Evolutionary conservation across 257 asterid species (phyloP).

Genomic region (Gynochthodes officinalis): DNA sequence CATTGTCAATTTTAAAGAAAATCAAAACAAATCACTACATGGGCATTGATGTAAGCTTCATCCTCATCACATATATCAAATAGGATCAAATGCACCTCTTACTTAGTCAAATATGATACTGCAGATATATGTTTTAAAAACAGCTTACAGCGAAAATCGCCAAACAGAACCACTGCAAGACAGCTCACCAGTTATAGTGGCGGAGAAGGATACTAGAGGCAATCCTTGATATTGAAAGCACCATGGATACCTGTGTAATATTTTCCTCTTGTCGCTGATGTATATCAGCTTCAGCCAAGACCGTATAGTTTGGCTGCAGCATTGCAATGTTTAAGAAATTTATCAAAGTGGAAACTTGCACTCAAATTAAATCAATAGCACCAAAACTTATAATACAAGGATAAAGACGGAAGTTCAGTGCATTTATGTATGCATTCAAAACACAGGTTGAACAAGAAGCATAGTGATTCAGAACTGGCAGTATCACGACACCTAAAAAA

Average conservation of each 20-base stretch:
- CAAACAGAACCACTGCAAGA: conserved; percentile 18
- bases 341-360: conserved; percentile 3
- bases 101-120: background rate
- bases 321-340: conserved; percentile 6
- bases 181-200: conserved; percentile 76
- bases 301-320: conserved; percentile 56
- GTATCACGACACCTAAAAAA: background rate
- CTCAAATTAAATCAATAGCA: background rate
- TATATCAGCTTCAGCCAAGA: conserved; percentile 80
- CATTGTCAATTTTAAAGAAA: too few species aligned
- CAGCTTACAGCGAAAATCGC: background rate
- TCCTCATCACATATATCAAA: background rate
- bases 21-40: background rate
- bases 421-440: background rate
- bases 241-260: conserved; percentile 62
- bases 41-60: background rate
- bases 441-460: background rate
- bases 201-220: conserved; percentile 91
- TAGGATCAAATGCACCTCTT: background rate
- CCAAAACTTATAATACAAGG: background rate
- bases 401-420: background rate
- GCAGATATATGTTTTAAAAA: background rate
- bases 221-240: conserved; percentile 79
- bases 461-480: background rate
- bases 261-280: conserved; percentile 73